phyloP scores from a whole-genome alignment of 2,329 filamentous ascomycete genomes.

The Claviceps cyperi region DNA sequence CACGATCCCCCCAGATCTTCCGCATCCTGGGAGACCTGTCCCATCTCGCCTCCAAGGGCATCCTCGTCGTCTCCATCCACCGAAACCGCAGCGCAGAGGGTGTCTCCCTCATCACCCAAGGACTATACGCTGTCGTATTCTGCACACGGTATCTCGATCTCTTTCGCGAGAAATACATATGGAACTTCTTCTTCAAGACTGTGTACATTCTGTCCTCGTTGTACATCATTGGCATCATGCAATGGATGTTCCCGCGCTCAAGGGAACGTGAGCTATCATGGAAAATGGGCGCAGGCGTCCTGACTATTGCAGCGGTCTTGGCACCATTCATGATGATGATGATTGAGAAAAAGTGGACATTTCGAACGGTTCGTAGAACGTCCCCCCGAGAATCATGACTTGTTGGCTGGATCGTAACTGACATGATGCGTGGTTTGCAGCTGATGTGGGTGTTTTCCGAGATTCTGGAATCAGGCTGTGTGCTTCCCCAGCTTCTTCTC shows the following conservation, averaged over 20 bases:
- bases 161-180: constrained; percentile 41
- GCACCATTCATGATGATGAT: constrained; percentile 62
- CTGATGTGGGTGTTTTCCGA: constrained; percentile 78
- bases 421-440: constrained; percentile 28
- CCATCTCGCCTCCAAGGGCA: constrained; percentile 75
- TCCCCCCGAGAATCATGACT: not conserved
- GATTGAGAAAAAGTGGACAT: constrained; percentile 39
- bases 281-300: constrained; percentile 64
- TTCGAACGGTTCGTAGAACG: constrained; percentile 28
- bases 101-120: constrained; percentile 82
- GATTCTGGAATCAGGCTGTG: constrained; percentile 79
- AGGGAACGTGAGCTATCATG: constrained; percentile 84
- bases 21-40: constrained; percentile 72
- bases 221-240: constrained; percentile 82
- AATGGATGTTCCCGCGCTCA: constrained; percentile 72
- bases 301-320: constrained; percentile 48
- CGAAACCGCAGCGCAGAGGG: constrained; percentile 78
- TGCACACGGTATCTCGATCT: constrained; percentile 76
- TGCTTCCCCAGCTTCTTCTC: constrained; percentile 81
- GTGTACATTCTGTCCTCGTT: constrained; percentile 75
- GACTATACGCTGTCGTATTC: constrained; percentile 78
- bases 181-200: constrained; percentile 75
- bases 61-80: constrained; percentile 83
- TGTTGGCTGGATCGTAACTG: not conserved
- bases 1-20: constrained; percentile 35